Evolutionary conservation across 129 eudicot species (phyloP).

Genomic region (Rutidosis leptorrhynchoides): DNA sequence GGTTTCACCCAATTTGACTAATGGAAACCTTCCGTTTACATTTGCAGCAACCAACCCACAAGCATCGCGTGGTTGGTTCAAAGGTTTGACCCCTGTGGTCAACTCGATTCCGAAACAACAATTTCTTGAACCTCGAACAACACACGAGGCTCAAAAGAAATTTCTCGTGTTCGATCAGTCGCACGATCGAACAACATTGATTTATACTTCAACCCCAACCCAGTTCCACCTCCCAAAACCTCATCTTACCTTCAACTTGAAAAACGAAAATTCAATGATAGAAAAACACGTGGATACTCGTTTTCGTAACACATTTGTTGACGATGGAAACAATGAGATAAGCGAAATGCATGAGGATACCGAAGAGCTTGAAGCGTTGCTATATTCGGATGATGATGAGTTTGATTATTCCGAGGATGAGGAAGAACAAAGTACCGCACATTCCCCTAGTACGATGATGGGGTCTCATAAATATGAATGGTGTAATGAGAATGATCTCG

Average conservation of each 20-base stretch:
- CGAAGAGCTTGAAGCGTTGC: conserved; percentile 73
- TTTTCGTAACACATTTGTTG: not conserved
- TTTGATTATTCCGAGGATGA: conserved; percentile 50
- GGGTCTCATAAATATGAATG: conserved; percentile 30
- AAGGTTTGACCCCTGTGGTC: conserved; percentile 41
- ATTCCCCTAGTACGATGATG: conserved; percentile 62
- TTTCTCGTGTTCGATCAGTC: conserved; percentile 88
- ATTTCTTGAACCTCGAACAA: conserved; percentile 21
- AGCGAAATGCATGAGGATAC: conserved; percentile 76
- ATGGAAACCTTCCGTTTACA: conserved; percentile 31
- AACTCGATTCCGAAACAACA: conserved; percentile 36
- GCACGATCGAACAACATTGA: conserved; percentile 65
- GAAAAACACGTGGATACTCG: conserved; percentile 20
- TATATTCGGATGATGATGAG: conserved; percentile 72
- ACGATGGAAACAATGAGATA: conserved; percentile 27
- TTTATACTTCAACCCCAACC: conserved; percentile 50
- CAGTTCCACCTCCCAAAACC: conserved; percentile 42
- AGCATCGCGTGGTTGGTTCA: conserved; percentile 45
- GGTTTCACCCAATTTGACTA: conserved; percentile 22
- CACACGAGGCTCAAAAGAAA: conserved; percentile 39
- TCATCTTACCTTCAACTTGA: conserved; percentile 16
- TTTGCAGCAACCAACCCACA: conserved; percentile 41
- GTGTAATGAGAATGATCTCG: conserved; percentile 35
- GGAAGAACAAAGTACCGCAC: conserved; percentile 80
- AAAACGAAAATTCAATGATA: conserved; percentile 14